Evolutionary conservation across 169 alveolate species (phyloP), one percentile per base, ranked within the genome.

Genomic region (Cryptosporidium viatorum): DNA sequence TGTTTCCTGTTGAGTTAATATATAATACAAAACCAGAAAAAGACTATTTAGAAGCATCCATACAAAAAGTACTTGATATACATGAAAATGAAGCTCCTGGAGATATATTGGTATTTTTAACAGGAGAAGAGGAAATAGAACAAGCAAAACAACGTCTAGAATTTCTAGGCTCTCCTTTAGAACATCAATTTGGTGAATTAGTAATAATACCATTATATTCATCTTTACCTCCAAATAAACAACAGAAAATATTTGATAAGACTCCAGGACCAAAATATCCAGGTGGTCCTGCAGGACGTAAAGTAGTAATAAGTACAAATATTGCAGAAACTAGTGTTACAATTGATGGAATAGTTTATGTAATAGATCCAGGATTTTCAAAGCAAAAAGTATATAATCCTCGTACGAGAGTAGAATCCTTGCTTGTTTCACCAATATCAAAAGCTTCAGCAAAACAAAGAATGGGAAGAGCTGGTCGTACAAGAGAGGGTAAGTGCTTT

Each of bases 281-380:
- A 41, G 99, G 98, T 16, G 96, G 97, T 23, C 96, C 96, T 67
- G 71, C 92, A 29, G 99, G 99, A 7, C 86, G 98, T 31, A 91
- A 92, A 68, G 84, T 93, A 21, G 89, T 85, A 10, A 96, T 99
- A 33, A 96, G 99, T 35, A 99, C 99, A 21, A 99, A 99, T 94
- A 97, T 99, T 37, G 99, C 99, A 0, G 99, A 99, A 93, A 98
- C 99, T 12, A 97, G 99, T 62, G 93, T 99, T 62, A 99, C 99
- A 18, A 98, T 99, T 31, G 99, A 99, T 93, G 99, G 99, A 33
- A 96, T 99, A 65, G 99, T 98, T 26, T 98, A 98, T 86, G 99
- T 99, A n/a, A 97, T 99, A 33, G 99, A 99, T 93, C 99, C 99
- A 23, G 99, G 99, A 12, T 97, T 98, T 93, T 94, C 99, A 21